Percentiles rank a stretch among this genome's conserved stretches.
Conservation (phyloP, 345 rosid genomes). For the Psidium guajava region DNA sequence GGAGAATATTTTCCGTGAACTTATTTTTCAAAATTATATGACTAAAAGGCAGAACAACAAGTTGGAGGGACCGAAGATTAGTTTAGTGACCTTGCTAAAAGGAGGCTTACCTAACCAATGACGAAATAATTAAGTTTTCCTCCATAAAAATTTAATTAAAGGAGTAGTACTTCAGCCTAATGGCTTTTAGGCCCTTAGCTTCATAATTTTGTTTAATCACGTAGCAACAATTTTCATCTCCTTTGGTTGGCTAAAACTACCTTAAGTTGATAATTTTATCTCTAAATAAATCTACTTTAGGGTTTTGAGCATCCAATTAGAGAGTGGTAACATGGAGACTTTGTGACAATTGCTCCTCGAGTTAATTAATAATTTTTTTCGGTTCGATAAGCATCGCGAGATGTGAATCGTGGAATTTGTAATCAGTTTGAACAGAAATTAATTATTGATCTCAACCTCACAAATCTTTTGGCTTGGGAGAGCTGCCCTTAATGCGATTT, state of each 20-base stretch:
- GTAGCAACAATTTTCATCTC: neutral
- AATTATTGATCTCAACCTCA: neutral
- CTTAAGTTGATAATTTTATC: neutral
- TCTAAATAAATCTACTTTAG: neutral
- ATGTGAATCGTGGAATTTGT: neutral
- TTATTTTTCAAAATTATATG: neutral
- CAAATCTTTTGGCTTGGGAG: neutral
- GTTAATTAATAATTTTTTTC: neutral
- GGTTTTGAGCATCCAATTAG: neutral
- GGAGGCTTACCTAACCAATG: neutral
- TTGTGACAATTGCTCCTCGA: neutral
- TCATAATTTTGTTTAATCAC: neutral
- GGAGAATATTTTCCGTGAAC: neutral
- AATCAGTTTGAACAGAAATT: neutral
- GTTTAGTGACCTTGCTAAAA: neutral
- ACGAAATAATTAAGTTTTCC: neutral
- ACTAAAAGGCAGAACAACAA: neutral
- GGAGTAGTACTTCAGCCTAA: neutral
- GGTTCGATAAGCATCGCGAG: neutral
- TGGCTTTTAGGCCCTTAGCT: neutral
- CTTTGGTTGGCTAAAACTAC: neutral
- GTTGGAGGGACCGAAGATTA: neutral
- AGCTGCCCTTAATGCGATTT: neutral
- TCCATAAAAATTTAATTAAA: too few species aligned
- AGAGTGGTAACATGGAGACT: neutral